These are phyloP conservation scores for Shiraia bambusicola DNA, from an alignment of 2,329 filamentous ascomycete species.

Conservation along the genomic window DNA sequence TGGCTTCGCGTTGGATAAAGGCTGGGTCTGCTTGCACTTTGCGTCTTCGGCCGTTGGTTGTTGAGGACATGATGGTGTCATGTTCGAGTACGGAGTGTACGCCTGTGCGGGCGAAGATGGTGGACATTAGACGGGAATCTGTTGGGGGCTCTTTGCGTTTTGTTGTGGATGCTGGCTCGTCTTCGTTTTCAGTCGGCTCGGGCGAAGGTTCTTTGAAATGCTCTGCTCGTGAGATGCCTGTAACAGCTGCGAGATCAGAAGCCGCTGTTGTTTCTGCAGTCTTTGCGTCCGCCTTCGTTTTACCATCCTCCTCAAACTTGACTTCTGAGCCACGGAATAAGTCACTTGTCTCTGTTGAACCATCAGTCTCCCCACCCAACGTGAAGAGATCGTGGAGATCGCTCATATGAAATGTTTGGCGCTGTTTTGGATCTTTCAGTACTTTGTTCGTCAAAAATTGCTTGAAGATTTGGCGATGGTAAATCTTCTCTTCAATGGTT, in stretches of 20 bases:
- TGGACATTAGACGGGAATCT: conserved; percentile 74
- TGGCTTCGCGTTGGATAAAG: conserved; percentile 80
- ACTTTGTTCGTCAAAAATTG: conserved; percentile 98
- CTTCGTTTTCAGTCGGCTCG: conserved; percentile 25
- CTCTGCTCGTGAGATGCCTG: conserved; percentile 49
- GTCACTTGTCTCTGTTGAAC: conserved; percentile 77
- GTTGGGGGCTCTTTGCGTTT: conserved; percentile 16
- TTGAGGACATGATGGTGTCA: conserved; percentile 71
- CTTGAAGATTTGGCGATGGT: conserved; percentile 97
- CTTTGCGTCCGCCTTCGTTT: conserved; percentile 16
- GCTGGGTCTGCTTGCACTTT: conserved; percentile 72
- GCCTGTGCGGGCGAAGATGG: conserved; percentile 81
- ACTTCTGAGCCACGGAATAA: conserved; percentile 89
- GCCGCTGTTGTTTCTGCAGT: conserved; percentile 25
- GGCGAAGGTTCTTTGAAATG: conserved; percentile 40
- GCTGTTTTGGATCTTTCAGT: conserved; percentile 88
- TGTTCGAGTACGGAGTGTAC: conserved; percentile 93
- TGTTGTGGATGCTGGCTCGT: conserved; percentile 7
- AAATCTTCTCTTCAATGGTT: conserved; percentile 99
- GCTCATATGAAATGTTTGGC: conserved; percentile 83
- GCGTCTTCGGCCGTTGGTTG: conserved; percentile 54
- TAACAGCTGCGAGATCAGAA: conserved; percentile 39
- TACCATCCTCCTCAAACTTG: conserved; percentile 50
- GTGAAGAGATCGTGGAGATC: conserved; percentile 93
- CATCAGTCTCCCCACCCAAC: conserved; percentile 66